A percentile compares a stretch with the other conserved stretches of the same genome.
Conservation (phyloP, 768 basidiomycete species). For the Chalciporus piperatus region DNA sequence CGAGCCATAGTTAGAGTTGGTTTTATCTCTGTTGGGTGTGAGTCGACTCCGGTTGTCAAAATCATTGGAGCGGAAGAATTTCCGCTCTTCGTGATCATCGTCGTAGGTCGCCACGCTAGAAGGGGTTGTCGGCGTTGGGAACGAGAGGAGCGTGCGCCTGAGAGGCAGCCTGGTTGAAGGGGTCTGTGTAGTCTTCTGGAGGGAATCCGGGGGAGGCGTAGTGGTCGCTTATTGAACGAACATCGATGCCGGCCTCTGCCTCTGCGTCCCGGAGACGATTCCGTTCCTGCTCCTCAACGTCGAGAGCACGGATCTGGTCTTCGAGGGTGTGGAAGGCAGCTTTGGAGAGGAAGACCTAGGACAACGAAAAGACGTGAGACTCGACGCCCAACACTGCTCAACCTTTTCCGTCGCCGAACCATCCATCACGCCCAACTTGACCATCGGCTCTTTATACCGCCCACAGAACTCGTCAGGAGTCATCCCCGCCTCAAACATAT, state of each 20-base stretch:
- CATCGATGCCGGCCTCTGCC: conserved; percentile 64
- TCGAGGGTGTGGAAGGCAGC: conserved; percentile 84
- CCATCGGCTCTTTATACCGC: conserved; percentile 71
- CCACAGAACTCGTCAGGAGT: conserved; percentile 83
- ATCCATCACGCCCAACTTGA: conserved; percentile 52
- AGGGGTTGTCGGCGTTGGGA: too few relatives aligned
- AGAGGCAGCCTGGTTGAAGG: conserved; percentile 49
- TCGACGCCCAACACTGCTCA: conserved; percentile 23
- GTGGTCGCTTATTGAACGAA: conserved; percentile 58
- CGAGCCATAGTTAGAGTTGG: conserved; percentile 79
- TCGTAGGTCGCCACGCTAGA: conserved; percentile 78
- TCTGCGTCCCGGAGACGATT: conserved; percentile 76
- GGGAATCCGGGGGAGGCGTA: conserved; percentile 53
- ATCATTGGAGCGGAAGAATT: conserved; percentile 72
- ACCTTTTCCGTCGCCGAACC: too few relatives aligned
- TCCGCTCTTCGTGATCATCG: conserved; percentile 73
- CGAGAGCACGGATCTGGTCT: conserved; percentile 77
- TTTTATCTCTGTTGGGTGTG: conserved; percentile 75
- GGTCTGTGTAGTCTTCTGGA: conserved; percentile 49
- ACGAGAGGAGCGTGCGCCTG: too few relatives aligned
- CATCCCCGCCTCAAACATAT: conserved; percentile 81
- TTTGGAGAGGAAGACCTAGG: conserved; percentile 86
- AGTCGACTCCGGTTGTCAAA: conserved; percentile 77
- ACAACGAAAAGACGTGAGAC: conserved; percentile 3
- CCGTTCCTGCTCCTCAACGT: conserved; percentile 84